Base-by-base conservation (phyloP, 2,329 filamentous ascomycete genomes). In the Tolypocladium guangdongense region DNA sequence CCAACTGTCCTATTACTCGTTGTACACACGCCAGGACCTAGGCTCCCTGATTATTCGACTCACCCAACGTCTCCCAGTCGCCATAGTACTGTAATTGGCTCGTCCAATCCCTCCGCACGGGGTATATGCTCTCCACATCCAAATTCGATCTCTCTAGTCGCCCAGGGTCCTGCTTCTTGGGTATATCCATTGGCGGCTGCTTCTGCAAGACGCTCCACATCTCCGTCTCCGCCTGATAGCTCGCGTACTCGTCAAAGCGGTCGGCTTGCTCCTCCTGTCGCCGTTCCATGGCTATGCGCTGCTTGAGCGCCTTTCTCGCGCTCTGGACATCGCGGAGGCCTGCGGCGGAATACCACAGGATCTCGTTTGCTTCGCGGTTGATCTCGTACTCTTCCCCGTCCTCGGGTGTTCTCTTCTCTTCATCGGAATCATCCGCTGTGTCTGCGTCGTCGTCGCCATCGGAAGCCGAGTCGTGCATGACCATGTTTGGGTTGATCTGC, bases 191-290 rank as follows among this genome's bases (percentile, higher is more conserved):
- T 0, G 69, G 71, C 2, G 73, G 71, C 35, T 65, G 61, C 59
- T 63, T 66, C 41, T 70, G 69, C 22, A 79, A 55, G 18, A 78
- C 54, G 11, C 63, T 59, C 77, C 77, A 79, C 66, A 80, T 64
- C 47, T 67, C 62, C 30, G 59, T 56, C 58, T 80, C 77, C 35
- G 74, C 75, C 27, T 64, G 59, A 45, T 66, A 66, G 52, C 69
- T 73, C 2, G 65, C 67, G 39, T 65, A 64, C 18, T 65, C 64
- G 56, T 80, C 77, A 16, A 66, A 55, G 4, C 64, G 59, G 30
- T 77, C 73, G 0, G 77, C 75, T 38, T 73, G 67, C 14, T 60
- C 64, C 56, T 79, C 76, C 45, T 75, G 71, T 12, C 63, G 61
- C 39, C 69, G 63, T 56, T 78, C 75, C 0, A 63, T 60, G 18